Evolutionary conservation across 2,329 filamentous ascomycete species (phyloP), one percentile per base, ranked within the genome.

Genomic region (Dothistroma septosporum): DNA sequence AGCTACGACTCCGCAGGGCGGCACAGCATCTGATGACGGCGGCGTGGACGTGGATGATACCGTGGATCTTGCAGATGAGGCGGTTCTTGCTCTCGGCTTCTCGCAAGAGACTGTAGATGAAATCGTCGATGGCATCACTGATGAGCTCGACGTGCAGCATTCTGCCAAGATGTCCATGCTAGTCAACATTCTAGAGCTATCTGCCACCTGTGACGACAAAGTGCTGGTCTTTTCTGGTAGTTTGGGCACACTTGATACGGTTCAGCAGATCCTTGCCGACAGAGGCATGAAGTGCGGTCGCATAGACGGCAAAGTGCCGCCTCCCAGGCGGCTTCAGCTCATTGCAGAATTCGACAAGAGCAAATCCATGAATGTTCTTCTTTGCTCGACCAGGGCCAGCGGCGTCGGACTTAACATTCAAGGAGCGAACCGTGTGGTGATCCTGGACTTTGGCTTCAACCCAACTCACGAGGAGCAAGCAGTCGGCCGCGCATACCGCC

Each of bases 391-490:
- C 0, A 86, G 76, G 61, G 91, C 92, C 9, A 92, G 92, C 22
- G 91, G 91, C 0, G 78, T 92, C 1, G 92, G 92, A 0, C 79
- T 96, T 54, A 97, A 97, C 65, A 88, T 97, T 12, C 84, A 85
- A 46, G 87, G 88, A 1, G 92, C 92, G 0, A 96, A 92, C 72
- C 85, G 92, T 21, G 90, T 96, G 0, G 83, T 97, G 21, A 88
- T 97, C 21, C 89, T 95, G 59, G 92, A 97, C 72, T 91, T 89
- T 70, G 81, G 82, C 62, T 96, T 87, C 76, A 94, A 92, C 64
- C 92, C 92, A 0, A 83, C 86, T 5, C 82, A 87, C 71, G 92
- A 96, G 73, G 87, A 92, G 69, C 92, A 97, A 75, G 92, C 92
- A 1, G 85, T 96, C 55, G 92, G 91, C 1, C 84, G 92, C 57